Evolutionary conservation across 1,284 basidiomycete species (phyloP), one percentile per base, ranked within the genome.

Genomic region (Ustilago shanxiensis): DNA sequence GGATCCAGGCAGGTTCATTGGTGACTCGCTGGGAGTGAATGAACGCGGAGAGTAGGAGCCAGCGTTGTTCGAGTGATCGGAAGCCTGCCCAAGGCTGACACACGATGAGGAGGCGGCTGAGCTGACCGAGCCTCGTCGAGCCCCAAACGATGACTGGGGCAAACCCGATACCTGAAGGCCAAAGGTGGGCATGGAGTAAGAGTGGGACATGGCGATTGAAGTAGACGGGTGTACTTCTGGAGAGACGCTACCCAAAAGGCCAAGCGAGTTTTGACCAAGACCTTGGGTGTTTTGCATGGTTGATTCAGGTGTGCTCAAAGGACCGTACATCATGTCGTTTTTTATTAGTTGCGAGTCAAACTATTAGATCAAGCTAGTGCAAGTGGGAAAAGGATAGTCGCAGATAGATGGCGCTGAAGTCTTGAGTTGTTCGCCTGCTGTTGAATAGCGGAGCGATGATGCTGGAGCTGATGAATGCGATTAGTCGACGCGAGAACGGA

Each of bases 1-100:
- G 11, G 65, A 61, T 31, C 77, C 67, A 44, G 71, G 77, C 29
- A 73, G 66, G 50, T 63, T 68, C 41, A 73, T 44, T 2, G 77
- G 73, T 13, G 77, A 79, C 61, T 70, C 67, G 64, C 58, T 60
- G 11, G 71, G 64, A 7, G 73, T 77, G 41, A 69, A 70, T 39
- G 77, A 69, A 37, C 73, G 68, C 28, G 74, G 73, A 53, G 77
- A 76, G 55, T 71, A 76, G 11, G 73, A 65, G 47, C 64, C 68
- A 7, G 60, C 37, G 1, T 33, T 22, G 8, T 26, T 39, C 47
- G 69, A 66, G 47, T 51, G 60, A 22, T 79, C 77, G 13, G 69
- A 68, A 44, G 60, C 45, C 9, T 71, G 64, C 51, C 60, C 49
- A 16, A 60, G 50, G 45, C 72, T 72, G 52, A 71, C n/a, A 26